Evolutionary conservation across 2,329 filamentous ascomycete species (phyloP), one percentile per base, ranked within the genome.

Genomic region (Cladosporium sp.): DNA sequence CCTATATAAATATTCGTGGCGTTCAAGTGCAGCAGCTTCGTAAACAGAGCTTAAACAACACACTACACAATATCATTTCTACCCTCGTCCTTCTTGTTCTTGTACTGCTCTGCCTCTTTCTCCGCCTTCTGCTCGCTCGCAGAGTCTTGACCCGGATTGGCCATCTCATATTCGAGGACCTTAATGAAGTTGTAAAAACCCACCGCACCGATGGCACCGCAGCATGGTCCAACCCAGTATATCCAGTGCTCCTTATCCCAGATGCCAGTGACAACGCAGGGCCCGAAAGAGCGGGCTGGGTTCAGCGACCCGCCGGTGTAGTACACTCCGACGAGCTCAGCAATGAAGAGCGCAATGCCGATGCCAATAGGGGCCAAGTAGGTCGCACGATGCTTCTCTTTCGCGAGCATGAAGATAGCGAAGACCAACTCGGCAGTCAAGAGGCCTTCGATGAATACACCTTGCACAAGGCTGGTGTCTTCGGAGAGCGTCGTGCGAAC

Each of bases 311-410:
- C 72, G 8, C 72, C 72, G 0, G 72, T 75, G 58, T 67, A 74
- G 56, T 67, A 72, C 0, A 74, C 70, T 13, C 75, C 77, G 3
- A 73, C 69, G 46, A 82, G 56, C 53, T 81, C 75, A 0, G 73
- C 72, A 41, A 89, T 77, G 66, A 89, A 89, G 49, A 89, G 76
- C 0, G 85, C 75, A 2, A 88, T 68, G 1, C 87, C 86, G 58
- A 90, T 87, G 10, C 83, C 85, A 3, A 89, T 71, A 0, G 86
- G 86, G 0, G 86, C 86, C 1, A 89, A 70, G 63, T 78, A 87
- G 0, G 86, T 89, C 2, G 81, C 81, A 42, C 83, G 82, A 66
- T 89, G 85, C 70, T 89, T 89, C 65, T 88, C 57, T 3, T 82
- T 80, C 0, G 84, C 85, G 42, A 88, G 74, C 79, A 88, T 85